Conservation (phyloP, 495 filamentous ascomycete genomes). For the Aspergillus heteromorphus region DNA sequence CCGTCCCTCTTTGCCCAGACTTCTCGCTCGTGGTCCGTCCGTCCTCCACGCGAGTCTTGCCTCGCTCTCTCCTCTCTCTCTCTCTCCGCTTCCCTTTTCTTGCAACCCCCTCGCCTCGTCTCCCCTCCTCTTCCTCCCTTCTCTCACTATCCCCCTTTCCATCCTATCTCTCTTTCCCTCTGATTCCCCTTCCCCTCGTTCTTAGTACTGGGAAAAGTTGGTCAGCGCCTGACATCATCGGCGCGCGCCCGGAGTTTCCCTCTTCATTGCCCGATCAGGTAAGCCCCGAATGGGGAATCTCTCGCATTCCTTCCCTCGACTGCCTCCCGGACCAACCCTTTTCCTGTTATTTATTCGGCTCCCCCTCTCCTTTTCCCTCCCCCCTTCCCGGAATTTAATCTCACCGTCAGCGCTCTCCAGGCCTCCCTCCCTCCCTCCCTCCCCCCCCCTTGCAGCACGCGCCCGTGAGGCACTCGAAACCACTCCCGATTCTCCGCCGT, state of each 20-base stretch:
- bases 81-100: constrained; percentile 21
- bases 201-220: too few species aligned
- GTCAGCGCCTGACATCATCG: neutral
- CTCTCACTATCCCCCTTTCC: constrained; percentile 4
- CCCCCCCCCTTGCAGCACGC: constrained; percentile 1
- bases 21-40: neutral
- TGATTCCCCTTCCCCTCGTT: constrained; percentile 10
- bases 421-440: neutral
- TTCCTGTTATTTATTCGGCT: neutral
- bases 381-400: neutral
- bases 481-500: neutral
- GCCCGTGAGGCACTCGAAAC: neutral
- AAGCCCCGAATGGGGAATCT: constrained; percentile 1
- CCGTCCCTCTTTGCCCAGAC: neutral
- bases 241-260: neutral
- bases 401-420: neutral
- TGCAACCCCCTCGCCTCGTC: neutral
- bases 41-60: constrained; percentile 9
- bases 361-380: neutral
- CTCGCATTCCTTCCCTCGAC: neutral
- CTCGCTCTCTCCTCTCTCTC: constrained; percentile 9
- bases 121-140: constrained; percentile 12
- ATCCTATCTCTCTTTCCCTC: constrained; percentile 3
- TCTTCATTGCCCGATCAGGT: constrained; percentile 7
- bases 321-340: constrained; percentile 2